A percentile compares a stretch with the other conserved stretches of the same genome.
Conservation (phyloP, 768 basidiomycete species). For the Rhizopogon vulgaris region DNA sequence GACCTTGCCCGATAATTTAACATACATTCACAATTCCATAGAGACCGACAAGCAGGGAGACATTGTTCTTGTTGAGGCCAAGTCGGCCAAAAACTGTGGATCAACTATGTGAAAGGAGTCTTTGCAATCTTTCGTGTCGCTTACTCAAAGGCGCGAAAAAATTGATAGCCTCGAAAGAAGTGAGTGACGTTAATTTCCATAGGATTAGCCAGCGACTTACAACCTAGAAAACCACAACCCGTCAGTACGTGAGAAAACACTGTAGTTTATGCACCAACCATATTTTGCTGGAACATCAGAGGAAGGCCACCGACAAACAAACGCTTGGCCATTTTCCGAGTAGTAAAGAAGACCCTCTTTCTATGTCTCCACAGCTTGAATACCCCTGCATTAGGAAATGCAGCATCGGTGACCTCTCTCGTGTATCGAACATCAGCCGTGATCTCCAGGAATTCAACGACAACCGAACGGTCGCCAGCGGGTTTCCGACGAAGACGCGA, state of each 20-base stretch:
- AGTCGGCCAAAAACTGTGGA: conserved; percentile 32
- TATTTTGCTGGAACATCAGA: conserved; percentile 27
- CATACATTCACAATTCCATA: conserved; percentile 30
- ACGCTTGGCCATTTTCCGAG: conserved; percentile 26
- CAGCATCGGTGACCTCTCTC: conserved; percentile 13
- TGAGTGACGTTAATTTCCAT: background rate
- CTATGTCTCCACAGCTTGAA: conserved; percentile 13
- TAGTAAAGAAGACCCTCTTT: conserved; percentile 19
- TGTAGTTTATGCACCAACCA: conserved; percentile 11
- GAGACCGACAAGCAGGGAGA: conserved; percentile 36
- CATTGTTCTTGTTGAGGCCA: conserved; percentile 31
- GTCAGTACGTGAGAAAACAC: background rate
- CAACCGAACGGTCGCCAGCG: conserved; percentile 24
- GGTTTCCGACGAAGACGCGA: conserved; percentile 30
- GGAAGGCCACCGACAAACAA: conserved; percentile 23
- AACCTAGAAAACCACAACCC: conserved; percentile 10
- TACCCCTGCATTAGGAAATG: conserved; percentile 16
- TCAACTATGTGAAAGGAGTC: background rate
- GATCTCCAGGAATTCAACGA: conserved; percentile 35
- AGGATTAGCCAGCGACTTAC: conserved; percentile 10
- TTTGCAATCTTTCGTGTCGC: background rate
- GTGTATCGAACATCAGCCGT: conserved; percentile 28
- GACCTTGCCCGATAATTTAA: background rate
- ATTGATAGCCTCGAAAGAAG: conserved; percentile 19
- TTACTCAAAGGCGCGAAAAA: conserved; percentile 14